These are phyloP conservation scores for Yamadazyma phyllophila DNA, from an alignment of 805 yeast genomes.

Conservation along the genomic window DNA sequence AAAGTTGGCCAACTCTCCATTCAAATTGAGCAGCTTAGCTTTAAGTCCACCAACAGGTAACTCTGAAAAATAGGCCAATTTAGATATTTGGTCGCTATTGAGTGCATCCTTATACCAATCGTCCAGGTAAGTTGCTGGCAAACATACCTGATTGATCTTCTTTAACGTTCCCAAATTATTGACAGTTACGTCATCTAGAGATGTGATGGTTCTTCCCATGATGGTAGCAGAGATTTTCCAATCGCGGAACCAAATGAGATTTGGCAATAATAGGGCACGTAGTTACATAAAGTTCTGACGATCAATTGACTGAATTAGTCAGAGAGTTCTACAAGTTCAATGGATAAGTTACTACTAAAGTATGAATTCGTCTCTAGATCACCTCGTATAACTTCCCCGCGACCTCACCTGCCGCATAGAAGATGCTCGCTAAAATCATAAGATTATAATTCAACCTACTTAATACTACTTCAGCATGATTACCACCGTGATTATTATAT, in stretches of 20 bases:
- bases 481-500: conserved; percentile 28
- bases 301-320: not conserved
- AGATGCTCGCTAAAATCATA: conserved; percentile 5
- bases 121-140: conserved; percentile 53
- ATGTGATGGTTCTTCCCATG: conserved; percentile 41
- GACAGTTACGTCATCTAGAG: conserved; percentile 56
- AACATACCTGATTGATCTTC: conserved; percentile 50
- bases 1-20: conserved; percentile 20
- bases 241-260: not conserved
- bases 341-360: not conserved
- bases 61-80: conserved; percentile 67
- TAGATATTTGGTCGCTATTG: conserved; percentile 48
- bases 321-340: not conserved
- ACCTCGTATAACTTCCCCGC: conserved; percentile 2
- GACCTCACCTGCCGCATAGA: not conserved
- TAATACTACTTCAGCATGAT: conserved; percentile 15
- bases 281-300: not conserved
- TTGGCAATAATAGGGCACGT: not conserved
- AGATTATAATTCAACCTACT: not conserved
- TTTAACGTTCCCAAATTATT: conserved; percentile 61
- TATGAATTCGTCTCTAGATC: not conserved
- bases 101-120: conserved; percentile 51
- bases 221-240: not conserved
- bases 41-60: conserved; percentile 79
- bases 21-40: conserved; percentile 48